Conservation (phyloP, 2,329 filamentous ascomycete genomes). For the Trichophyton schoenleinii region DNA sequence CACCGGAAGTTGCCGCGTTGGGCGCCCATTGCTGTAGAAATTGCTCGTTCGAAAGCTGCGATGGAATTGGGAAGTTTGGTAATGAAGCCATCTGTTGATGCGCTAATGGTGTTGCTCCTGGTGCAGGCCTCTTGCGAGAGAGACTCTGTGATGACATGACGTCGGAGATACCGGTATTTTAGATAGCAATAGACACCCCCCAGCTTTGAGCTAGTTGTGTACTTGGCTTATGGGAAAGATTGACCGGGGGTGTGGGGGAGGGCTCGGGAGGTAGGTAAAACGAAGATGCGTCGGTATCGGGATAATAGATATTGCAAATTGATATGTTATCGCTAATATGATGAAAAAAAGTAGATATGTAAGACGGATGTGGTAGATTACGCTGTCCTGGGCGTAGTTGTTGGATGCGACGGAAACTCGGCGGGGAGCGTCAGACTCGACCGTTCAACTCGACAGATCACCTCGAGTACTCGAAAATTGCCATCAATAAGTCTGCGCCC, state of each 20-base stretch:
- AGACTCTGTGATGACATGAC: constrained; percentile 32
- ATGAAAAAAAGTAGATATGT: background rate
- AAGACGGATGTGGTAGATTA: background rate
- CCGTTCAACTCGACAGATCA: background rate
- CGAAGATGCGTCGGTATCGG: background rate
- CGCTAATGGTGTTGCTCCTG: constrained; percentile 54
- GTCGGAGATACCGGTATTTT: background rate
- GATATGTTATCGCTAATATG: background rate
- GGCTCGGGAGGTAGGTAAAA: background rate
- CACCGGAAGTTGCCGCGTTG: constrained; percentile 24
- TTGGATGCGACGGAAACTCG: background rate
- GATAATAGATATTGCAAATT: background rate
- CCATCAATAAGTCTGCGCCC: background rate
- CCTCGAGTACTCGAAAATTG: background rate
- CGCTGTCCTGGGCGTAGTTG: background rate
- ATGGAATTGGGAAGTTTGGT: constrained; percentile 33
- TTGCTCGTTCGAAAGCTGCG: constrained; percentile 39
- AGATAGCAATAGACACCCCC: background rate
- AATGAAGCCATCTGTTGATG: constrained; percentile 43
- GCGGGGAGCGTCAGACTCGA: background rate
- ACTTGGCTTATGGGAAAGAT: background rate
- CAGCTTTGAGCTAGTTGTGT: background rate
- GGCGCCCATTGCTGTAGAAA: constrained; percentile 43
- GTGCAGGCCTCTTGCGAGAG: constrained; percentile 59
- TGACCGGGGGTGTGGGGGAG: background rate